Evolutionary conservation across 768 basidiomycete species (phyloP).

Genomic region (Phlegmacium glaucopus): DNA sequence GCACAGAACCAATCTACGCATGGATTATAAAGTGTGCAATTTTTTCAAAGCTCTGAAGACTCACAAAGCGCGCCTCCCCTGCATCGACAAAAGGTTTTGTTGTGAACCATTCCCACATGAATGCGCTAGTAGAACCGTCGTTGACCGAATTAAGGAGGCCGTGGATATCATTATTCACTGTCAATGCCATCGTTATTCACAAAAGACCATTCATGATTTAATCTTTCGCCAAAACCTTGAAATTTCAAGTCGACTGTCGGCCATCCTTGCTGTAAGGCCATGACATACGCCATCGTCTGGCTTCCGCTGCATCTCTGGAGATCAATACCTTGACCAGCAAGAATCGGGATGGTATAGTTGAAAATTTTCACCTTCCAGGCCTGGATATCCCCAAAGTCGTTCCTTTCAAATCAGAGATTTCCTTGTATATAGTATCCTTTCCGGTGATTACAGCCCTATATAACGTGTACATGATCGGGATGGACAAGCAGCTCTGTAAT

Average conservation of each 20-base stretch:
- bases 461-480: neutral
- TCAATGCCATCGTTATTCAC: too few relatives aligned
- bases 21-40: too few relatives aligned
- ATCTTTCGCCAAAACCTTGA: slow-evolving; percentile 43
- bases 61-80: slow-evolving; percentile 79
- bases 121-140: slow-evolving; percentile 81
- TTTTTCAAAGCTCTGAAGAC: slow-evolving; percentile 22
- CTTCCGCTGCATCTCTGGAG: slow-evolving; percentile 63
- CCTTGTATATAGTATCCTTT: slow-evolving; percentile 63
- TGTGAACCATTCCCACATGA: slow-evolving; percentile 95
- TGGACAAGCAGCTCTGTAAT: neutral
- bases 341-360: neutral
- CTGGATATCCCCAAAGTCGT: slow-evolving; percentile 89
- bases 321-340: neutral
- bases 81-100: slow-evolving; percentile 71
- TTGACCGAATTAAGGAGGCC: slow-evolving; percentile 86
- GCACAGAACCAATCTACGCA: slow-evolving; percentile 72
- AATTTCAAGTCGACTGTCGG: slow-evolving; percentile 58
- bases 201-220: neutral
- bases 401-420: slow-evolving; percentile 71
- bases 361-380: slow-evolving; percentile 61
- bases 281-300: slow-evolving; percentile 94
- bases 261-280: slow-evolving; percentile 90
- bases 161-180: slow-evolving; percentile 80
- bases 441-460: slow-evolving; percentile 92